Evolutionary conservation across 164 flowering plant genomes (phyloP).

Genomic region (Litsea cubeba): DNA sequence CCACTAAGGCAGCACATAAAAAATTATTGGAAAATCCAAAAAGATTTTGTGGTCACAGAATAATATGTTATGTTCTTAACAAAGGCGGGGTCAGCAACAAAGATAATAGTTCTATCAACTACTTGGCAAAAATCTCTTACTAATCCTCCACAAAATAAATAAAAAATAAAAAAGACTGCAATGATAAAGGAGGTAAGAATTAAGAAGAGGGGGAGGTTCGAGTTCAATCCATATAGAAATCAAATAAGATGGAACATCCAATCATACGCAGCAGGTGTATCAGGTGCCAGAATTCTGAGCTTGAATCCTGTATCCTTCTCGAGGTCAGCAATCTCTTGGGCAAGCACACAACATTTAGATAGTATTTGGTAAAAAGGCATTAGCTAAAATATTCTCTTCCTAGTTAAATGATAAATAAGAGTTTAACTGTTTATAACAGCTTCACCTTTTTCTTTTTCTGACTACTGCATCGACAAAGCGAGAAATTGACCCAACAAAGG

Average conservation of each 20-base stretch:
- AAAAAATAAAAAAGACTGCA: neutral
- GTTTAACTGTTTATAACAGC: no score
- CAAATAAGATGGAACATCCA: neutral
- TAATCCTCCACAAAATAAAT: slow-evolving; percentile 44
- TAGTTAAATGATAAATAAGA: no score
- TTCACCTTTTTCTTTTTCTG: no score
- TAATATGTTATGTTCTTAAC: slow-evolving; percentile 34
- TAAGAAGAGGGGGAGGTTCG: neutral
- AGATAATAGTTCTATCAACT: slow-evolving; percentile 89
- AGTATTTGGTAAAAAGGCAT: no score
- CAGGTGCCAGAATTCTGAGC: slow-evolving; percentile 87
- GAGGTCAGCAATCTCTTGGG: slow-evolving; percentile 61
- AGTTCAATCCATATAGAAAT: neutral
- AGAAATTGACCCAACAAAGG: no score
- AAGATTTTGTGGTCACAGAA: neutral
- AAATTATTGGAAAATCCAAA: neutral
- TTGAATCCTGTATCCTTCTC: slow-evolving; percentile 91
- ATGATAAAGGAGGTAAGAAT: neutral
- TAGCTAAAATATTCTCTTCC: no score
- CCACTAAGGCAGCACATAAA: no score
- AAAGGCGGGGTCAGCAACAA: slow-evolving; percentile 94
- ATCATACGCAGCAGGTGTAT: slow-evolving; percentile 67
- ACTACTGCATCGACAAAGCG: no score
- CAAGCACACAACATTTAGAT: slow-evolving; percentile 12
- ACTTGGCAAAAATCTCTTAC: slow-evolving; percentile 92